Evolutionary conservation across 306 rosid species (phyloP), one percentile per base, ranked within the genome.

Genomic region (Malus sylvestris): DNA sequence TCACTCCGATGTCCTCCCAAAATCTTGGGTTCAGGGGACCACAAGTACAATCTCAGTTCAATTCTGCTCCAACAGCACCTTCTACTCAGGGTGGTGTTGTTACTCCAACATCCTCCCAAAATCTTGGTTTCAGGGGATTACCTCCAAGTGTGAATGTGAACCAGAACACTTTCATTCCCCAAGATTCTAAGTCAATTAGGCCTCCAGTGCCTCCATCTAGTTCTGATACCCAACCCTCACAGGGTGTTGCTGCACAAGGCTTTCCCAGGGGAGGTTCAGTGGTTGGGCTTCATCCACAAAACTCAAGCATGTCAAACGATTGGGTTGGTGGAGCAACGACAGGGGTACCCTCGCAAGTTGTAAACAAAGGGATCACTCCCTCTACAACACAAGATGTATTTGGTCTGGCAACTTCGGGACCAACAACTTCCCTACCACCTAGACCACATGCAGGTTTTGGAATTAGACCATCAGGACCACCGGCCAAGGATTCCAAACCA

Each of bases 391-490:
- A 75, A 76, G 95, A 81, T 25, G 89, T 86, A 27, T 75, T 87
- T 83, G 96, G 91, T 76, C 71, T 83, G 75, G 81, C 82, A 76
- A 78, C 85, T 23, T 70, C 87, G 76, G 92, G 90, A 55, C 68
- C 90, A 79, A 87, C 84, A 81, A 78, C 81, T 79, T 73, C 86
- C 12, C 60, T 77, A 62, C 81, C 86, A 27, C 87, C 96, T 78
- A 76, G 80, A 52, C 89, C 85, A 49, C 86, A 83, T 63, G 75
- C 88, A 76, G 78, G 83, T 69, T 67, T 91, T 80, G 89, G 81
- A 53, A 63, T 78, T 33, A 83, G 70, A 71, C 66, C 90, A 52
- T 79, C 87, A 44, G 89, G 89, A 70, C 85, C 85, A 75, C 68
- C 63, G 23, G 79, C 82, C 70, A 85, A 75, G 80, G 90, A 87